A percentile compares a stretch with the other conserved stretches of the same genome.
Conservation (phyloP, 768 basidiomycete genomes). For the Stropharia rugosoannulata region DNA sequence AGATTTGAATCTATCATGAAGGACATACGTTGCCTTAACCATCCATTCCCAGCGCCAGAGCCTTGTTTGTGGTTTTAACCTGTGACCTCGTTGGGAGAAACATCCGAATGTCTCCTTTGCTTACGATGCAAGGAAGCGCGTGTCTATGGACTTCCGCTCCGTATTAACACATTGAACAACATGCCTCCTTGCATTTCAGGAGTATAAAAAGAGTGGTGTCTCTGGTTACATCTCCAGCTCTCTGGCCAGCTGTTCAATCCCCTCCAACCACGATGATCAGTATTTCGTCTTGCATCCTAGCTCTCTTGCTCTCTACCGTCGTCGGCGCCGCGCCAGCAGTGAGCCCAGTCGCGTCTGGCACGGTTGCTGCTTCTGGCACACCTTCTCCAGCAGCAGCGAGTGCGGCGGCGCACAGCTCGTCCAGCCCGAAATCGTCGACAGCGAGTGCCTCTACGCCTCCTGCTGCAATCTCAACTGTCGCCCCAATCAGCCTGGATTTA, state of each 20-base stretch:
- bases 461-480: slow-evolving; percentile 34
- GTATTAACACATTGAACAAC: too few species aligned
- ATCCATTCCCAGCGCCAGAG: not conserved
- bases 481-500: slow-evolving; percentile 21
- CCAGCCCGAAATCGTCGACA: slow-evolving; percentile 16
- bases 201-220: slow-evolving; percentile 17
- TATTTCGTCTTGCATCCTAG: slow-evolving; percentile 31
- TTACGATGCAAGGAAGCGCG: not conserved
- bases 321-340: slow-evolving; percentile 25
- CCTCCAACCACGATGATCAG: slow-evolving; percentile 30
- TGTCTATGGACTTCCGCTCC: not conserved
- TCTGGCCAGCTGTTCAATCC: too few species aligned
- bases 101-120: not conserved
- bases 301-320: slow-evolving; percentile 29
- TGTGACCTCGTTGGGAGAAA: slow-evolving; percentile 5
- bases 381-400: slow-evolving; percentile 16
- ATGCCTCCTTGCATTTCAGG: not conserved
- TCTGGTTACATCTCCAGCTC: not conserved
- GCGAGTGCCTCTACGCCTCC: slow-evolving; percentile 15
- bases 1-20: not conserved
- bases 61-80: not conserved
- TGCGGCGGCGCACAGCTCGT: slow-evolving; percentile 15
- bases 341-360: slow-evolving; percentile 17
- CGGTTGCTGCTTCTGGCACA: slow-evolving; percentile 11
- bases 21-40: slow-evolving; percentile 5